phyloP scores from a whole-genome alignment of 768 basidiomycete species.

The Boletus sp. region DNA sequence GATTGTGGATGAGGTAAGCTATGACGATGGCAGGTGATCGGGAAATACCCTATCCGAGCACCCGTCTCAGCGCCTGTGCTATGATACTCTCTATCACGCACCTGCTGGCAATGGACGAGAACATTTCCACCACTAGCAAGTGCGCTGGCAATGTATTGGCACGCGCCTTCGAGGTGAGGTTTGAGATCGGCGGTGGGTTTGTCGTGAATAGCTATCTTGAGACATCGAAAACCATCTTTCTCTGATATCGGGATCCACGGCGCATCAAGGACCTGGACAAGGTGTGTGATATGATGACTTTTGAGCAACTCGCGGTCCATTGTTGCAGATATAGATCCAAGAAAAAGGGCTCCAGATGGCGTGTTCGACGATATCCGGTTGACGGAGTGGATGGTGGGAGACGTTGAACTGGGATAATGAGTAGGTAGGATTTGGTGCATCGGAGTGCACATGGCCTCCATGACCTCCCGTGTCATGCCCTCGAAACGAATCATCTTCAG shows the following conservation, averaged over 20 bases:
- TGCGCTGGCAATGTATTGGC: constrained; percentile 61
- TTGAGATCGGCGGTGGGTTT: constrained; percentile 57
- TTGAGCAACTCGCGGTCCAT: constrained; percentile 54
- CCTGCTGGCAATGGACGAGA: constrained; percentile 83
- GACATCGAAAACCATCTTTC: constrained; percentile 49
- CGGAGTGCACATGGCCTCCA: constrained; percentile 83
- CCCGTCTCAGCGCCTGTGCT: neutral
- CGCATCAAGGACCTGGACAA: constrained; percentile 67
- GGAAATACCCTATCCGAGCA: constrained; percentile 61
- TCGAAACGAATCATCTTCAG: constrained; percentile 76
- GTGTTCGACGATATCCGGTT: constrained; percentile 6
- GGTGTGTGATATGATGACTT: constrained; percentile 49
- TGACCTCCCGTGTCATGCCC: constrained; percentile 67
- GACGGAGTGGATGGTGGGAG: constrained; percentile 21
- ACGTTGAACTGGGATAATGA: constrained; percentile 19
- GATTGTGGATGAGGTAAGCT: constrained; percentile 75
- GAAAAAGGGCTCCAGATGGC: constrained; percentile 55
- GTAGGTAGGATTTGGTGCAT: constrained; percentile 71
- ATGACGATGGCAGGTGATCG: constrained; percentile 74
- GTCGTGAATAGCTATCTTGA: constrained; percentile 70
- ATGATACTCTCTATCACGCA: constrained; percentile 29
- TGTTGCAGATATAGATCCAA: constrained; percentile 64
- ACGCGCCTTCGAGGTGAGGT: constrained; percentile 67
- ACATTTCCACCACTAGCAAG: constrained; percentile 62
- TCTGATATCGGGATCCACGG: constrained; percentile 56